These are phyloP conservation scores for Penicillium sumatraense DNA, from an alignment of 2,329 filamentous ascomycete genomes.

Conservation along the genomic window DNA sequence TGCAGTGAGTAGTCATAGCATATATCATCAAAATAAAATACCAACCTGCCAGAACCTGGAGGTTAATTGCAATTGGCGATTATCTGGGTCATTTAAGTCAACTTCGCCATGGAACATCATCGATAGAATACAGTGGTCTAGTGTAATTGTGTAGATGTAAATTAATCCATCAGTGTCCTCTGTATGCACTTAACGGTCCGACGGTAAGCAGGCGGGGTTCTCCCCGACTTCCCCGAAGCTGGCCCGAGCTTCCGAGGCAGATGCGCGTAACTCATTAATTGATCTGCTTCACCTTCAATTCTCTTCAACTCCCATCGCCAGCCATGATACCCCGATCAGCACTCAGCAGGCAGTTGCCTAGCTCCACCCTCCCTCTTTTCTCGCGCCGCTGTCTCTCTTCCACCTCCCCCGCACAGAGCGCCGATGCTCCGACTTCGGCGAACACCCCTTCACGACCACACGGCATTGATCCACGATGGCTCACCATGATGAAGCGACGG, in stretches of 20 bases:
- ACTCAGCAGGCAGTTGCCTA: conserved; percentile 25
- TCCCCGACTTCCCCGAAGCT: conserved; percentile 14
- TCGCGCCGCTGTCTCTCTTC: conserved; percentile 25
- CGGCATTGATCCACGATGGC: conserved; percentile 64
- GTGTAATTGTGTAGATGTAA: too few species aligned
- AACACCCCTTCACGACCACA: conserved; percentile 27
- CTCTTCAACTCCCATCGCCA: conserved; percentile 11
- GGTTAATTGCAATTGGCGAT: too few species aligned
- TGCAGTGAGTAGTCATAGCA: too few species aligned
- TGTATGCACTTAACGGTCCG: background rate
- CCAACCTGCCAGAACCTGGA: too few species aligned
- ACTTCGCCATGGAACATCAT: too few species aligned
- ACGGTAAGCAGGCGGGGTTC: conserved; percentile 5
- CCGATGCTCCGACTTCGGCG: conserved; percentile 14
- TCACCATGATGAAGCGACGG: conserved; percentile 68
- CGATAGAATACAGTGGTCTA: too few species aligned
- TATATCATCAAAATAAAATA: too few species aligned
- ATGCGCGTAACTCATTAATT: conserved; percentile 1
- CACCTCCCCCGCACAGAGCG: conserved; percentile 23
- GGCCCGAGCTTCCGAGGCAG: conserved; percentile 23
- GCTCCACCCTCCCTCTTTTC: conserved; percentile 9
- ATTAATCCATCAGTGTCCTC: too few species aligned
- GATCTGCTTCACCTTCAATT: conserved; percentile 4
- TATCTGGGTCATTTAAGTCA: too few species aligned
- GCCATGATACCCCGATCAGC: conserved; percentile 30